A percentile compares a stretch with the other conserved stretches of the same genome.
These are phyloP conservation scores for Neurospora hispaniola DNA, from an alignment of 495 filamentous ascomycete genomes.

Conservation along the genomic window DNA sequence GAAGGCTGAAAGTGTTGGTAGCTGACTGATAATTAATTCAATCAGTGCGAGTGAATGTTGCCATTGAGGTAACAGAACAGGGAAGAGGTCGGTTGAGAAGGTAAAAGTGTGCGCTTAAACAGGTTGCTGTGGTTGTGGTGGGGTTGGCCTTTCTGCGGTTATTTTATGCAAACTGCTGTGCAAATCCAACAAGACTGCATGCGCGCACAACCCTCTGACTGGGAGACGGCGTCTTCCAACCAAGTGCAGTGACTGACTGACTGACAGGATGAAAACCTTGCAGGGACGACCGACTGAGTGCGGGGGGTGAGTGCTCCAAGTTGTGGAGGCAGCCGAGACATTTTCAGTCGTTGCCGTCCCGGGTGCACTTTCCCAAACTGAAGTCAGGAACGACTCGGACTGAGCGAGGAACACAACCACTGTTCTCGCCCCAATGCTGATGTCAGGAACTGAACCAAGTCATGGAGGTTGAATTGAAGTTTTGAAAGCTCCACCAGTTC, in stretches of 20 bases:
- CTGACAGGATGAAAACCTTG: background rate
- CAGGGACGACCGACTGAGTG: background rate
- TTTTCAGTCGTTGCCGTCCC: background rate
- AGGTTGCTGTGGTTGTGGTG: background rate
- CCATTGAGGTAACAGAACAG: background rate
- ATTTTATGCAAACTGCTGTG: background rate
- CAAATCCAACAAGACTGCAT: background rate
- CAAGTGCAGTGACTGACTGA: background rate
- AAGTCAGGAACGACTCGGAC: background rate
- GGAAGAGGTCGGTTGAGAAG: background rate
- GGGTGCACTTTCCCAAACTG: background rate
- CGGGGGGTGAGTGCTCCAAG: background rate
- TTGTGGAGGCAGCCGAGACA: background rate
- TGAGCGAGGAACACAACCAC: background rate
- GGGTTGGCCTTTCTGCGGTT: background rate
- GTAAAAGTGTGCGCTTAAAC: background rate
- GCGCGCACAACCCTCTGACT: background rate
- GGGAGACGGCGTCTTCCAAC: background rate
- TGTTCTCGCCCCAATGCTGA: background rate
- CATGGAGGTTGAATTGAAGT: background rate
- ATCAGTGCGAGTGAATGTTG: background rate
- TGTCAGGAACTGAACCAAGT: background rate
- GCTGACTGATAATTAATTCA: background rate
- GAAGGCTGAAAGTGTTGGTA: background rate
- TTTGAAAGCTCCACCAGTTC: background rate